Conservation (phyloP, 441 rosid genomes). For the Populus hybrid region DNA sequence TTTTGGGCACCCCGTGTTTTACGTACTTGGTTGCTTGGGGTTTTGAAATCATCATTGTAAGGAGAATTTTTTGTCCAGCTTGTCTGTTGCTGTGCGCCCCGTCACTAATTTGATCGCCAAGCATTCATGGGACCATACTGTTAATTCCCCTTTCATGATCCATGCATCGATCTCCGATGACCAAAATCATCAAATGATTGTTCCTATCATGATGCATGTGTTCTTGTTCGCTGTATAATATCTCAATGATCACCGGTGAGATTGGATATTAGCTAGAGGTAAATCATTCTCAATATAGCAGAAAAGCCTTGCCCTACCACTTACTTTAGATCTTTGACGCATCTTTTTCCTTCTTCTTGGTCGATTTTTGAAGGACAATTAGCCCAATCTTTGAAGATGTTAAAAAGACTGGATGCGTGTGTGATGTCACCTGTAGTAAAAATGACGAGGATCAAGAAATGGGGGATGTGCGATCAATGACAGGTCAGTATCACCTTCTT, state of each 20-base stretch:
- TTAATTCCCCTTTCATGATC: neutral
- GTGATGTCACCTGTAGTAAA: neutral
- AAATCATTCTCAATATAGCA: neutral
- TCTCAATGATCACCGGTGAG: neutral
- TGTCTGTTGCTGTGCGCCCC: neutral
- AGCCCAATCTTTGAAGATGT: neutral
- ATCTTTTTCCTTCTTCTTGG: neutral
- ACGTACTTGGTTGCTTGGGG: constrained; percentile 13
- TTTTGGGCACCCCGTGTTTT: neutral
- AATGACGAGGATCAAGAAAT: neutral
- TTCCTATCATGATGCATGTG: neutral
- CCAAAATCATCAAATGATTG: neutral
- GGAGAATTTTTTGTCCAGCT: neutral
- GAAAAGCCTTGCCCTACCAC: neutral
- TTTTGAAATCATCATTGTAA: constrained; percentile 5
- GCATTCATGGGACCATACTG: constrained; percentile 13
- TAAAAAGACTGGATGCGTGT: too few relatives aligned
- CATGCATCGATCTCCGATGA: neutral
- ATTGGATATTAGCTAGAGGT: neutral
- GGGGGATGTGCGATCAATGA: neutral
- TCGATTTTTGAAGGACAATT: neutral
- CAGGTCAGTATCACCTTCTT: neutral
- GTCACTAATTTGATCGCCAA: neutral
- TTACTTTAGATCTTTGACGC: neutral
- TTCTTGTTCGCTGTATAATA: neutral